Base-by-base conservation (phyloP, 257 asterid species). In the Scutellaria barbata region DNA sequence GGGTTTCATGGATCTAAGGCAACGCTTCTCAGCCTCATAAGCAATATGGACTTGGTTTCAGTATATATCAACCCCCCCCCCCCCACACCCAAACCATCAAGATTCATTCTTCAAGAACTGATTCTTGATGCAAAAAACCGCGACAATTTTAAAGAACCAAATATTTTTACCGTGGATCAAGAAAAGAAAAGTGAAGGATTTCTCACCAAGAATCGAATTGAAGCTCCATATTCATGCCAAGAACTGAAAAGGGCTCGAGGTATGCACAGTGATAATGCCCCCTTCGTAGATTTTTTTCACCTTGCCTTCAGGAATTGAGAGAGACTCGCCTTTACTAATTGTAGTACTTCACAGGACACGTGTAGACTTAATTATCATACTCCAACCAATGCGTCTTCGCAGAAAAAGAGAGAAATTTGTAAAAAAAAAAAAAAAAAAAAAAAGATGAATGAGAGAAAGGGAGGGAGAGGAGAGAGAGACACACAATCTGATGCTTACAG, bases 1-100 rank as follows among this genome's bases (percentile, higher is more conserved):
- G 74, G 84, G 89, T 86, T 83, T 83, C 94, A 81, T 75, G 92
- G 95, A 88, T 88, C 90, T 81, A 69, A 86, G 89, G 85, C 72
- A 86, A 88, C 77, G 74, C 84, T 39, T 71, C 83, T 73, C 82
- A 76, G 78, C 95, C 91, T 77, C 87, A 68, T n/a, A 73, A 81
- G 79, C 64, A 66, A 64, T 37, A 71, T 67, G 11, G 39, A 41
- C 77, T 66, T 46, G 39, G 45, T 79, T 66, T 46, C 56, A 51
- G 52, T 14, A 66, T 37, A 35, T 16, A 54, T 35, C 67, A 50
- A 62, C 54, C 47, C 71, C 58, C 41, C 20, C 67, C 75, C 46
- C 70, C 71, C 18, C 82, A 77, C n/a, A n/a, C n/a, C n/a, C n/a
- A n/a, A 67, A 69, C 56, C 76, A 75, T 74, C 75, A 72, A 78